Conservation (phyloP, 768 basidiomycete genomes). For the Phylloporus arenicola region DNA sequence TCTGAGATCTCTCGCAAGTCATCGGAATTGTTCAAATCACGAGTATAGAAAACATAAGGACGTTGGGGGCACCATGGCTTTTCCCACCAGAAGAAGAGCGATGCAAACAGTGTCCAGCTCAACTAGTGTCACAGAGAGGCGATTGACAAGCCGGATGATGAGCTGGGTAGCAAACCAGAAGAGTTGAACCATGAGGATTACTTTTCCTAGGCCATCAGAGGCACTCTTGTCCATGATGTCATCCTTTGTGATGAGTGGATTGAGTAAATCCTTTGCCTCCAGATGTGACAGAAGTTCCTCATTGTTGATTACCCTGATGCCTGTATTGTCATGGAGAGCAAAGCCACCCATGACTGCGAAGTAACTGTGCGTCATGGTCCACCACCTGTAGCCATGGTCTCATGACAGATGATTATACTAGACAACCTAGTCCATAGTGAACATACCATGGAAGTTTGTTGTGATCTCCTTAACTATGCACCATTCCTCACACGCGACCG, state of each 20-base stretch:
- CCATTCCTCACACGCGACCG: background rate
- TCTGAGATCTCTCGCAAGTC: background rate
- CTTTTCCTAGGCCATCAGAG: background rate
- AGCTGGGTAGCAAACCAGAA: background rate
- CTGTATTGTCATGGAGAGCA: background rate
- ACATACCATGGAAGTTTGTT: background rate
- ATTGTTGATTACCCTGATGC: background rate
- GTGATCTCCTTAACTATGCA: background rate
- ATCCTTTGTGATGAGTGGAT: background rate
- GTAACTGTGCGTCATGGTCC: background rate
- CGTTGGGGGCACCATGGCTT: background rate
- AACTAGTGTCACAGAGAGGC: background rate
- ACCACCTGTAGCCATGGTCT: background rate
- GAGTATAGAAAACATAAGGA: constrained; percentile 1
- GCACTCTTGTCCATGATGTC: background rate
- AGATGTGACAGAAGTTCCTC: background rate
- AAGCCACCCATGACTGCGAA: background rate
- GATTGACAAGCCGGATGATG: background rate
- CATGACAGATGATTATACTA: background rate
- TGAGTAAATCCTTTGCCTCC: background rate
- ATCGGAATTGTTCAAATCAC: background rate
- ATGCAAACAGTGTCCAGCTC: constrained; percentile 1
- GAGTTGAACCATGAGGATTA: background rate
- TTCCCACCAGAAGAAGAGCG: background rate
- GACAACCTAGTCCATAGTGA: background rate